phyloP scores from a whole-genome alignment of 768 basidiomycete genomes.

The Podaxis mareebaensis region DNA sequence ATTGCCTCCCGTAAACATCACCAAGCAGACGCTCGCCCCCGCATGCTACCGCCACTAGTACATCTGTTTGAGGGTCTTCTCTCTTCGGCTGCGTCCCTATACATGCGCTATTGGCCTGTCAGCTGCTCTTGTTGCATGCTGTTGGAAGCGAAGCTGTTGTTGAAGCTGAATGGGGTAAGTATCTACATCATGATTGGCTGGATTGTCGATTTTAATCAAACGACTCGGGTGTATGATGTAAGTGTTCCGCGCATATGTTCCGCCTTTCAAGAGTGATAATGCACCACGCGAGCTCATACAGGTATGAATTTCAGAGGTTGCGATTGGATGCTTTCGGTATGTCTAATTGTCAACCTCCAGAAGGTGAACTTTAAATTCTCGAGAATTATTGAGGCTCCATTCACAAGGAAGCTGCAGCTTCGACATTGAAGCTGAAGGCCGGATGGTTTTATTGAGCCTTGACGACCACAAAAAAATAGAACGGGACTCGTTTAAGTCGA shows the following conservation, averaged over 20 bases:
- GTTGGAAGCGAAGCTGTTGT: not conserved
- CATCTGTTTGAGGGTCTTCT: not conserved
- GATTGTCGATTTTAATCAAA: not conserved
- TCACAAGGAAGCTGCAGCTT: not conserved
- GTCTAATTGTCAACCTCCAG: not conserved
- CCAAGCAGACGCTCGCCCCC: not conserved
- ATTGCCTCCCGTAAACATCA: not conserved
- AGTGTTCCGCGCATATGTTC: not conserved
- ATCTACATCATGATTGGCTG: not conserved
- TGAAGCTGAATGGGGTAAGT: not conserved
- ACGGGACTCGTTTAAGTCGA: not conserved
- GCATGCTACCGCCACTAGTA: not conserved
- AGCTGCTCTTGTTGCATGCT: constrained; percentile 2
- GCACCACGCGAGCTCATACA: not conserved
- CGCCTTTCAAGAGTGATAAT: not conserved
- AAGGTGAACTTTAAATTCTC: not conserved
- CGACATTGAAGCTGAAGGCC: not conserved
- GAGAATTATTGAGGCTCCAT: not conserved
- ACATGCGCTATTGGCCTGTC: not conserved
- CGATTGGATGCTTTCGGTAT: not conserved
- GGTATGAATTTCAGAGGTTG: not conserved
- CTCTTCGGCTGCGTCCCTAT: not conserved
- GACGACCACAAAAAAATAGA: not conserved
- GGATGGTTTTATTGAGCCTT: not conserved
- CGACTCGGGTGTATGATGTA: not conserved